These are phyloP conservation scores for Chernovozyma aurita DNA, from an alignment of 1,139 yeast species.

Conservation along the genomic window DNA sequence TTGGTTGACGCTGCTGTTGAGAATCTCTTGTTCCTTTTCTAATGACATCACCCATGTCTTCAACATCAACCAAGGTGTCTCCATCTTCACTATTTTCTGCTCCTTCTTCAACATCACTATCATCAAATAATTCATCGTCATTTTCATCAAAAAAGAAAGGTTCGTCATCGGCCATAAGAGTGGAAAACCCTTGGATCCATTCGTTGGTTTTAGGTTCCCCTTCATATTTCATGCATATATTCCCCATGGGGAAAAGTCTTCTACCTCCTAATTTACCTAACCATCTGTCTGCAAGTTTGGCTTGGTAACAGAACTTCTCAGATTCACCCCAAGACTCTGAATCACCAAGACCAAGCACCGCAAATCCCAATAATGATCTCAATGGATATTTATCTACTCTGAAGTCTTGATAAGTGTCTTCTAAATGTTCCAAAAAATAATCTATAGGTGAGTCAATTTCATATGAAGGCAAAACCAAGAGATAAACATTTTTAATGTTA, in stretches of 20 bases:
- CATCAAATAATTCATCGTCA: slow-evolving; percentile 26
- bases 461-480: slow-evolving; percentile 82
- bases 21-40: slow-evolving; percentile 24
- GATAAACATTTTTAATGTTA: slow-evolving; percentile 47
- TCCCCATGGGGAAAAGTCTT: slow-evolving; percentile 81
- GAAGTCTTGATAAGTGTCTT: slow-evolving; percentile 80
- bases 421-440: slow-evolving; percentile 73
- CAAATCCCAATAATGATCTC: slow-evolving; percentile 63
- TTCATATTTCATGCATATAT: slow-evolving; percentile 72
- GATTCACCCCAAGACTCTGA: slow-evolving; percentile 74
- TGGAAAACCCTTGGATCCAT: slow-evolving; percentile 62
- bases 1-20: slow-evolving; percentile 13
- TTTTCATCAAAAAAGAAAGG: slow-evolving; percentile 48
- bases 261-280: slow-evolving; percentile 81
- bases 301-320: slow-evolving; percentile 78
- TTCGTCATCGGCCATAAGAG: slow-evolving; percentile 62
- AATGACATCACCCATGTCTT: slow-evolving; percentile 73
- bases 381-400: slow-evolving; percentile 81
- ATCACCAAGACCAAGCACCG: slow-evolving; percentile 87
- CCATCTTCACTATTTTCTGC: slow-evolving; percentile 26
- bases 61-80: slow-evolving; percentile 65
- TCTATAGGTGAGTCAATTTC: slow-evolving; percentile 92
- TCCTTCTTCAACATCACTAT: slow-evolving; percentile 43
- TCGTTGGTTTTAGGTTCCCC: slow-evolving; percentile 58
- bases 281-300: slow-evolving; percentile 68